Evolutionary conservation across 352 stramenopile genomes (phyloP).

Genomic region (Phytophthora brassicae): DNA sequence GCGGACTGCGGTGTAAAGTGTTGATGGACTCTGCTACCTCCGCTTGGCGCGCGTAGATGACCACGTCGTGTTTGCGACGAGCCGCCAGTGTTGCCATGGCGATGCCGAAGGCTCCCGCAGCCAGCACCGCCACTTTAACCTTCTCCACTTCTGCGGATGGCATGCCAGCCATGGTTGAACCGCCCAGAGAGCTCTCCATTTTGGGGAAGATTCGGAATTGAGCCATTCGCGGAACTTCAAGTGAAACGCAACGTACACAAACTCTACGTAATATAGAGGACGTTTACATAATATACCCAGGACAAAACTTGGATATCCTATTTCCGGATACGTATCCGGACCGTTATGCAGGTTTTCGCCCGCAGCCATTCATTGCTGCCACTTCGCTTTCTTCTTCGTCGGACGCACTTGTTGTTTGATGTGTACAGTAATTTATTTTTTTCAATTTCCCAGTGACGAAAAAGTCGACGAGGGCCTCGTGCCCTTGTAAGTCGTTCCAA

Average conservation of each 20-base stretch:
- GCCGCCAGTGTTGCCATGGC: conserved; percentile 93
- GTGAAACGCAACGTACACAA: background rate
- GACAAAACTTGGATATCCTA: background rate
- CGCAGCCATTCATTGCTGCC: background rate
- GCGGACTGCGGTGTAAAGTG: conserved; percentile 86
- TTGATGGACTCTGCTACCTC: conserved; percentile 91
- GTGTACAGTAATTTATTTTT: too few relatives aligned
- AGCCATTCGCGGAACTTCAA: background rate
- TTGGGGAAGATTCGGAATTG: background rate
- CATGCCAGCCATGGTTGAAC: conserved; percentile 65
- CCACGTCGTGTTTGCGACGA: conserved; percentile 88
- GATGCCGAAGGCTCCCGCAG: conserved; percentile 95
- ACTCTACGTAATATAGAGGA: background rate
- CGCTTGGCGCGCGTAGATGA: conserved; percentile 90
- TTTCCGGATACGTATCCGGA: background rate
- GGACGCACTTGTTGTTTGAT: background rate
- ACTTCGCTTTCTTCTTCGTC: background rate
- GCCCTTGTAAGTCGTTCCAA: conserved; percentile 48
- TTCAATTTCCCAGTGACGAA: conserved; percentile 50
- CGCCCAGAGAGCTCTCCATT: conserved; percentile 49
- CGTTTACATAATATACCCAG: background rate
- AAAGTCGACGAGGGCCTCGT: conserved; percentile 7
- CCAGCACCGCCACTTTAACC: conserved; percentile 88
- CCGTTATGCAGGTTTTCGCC: background rate
- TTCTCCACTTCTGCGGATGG: conserved; percentile 72